phyloP scores from a whole-genome alignment of 345 rosid species.

The Arabidopsis arenosa region DNA sequence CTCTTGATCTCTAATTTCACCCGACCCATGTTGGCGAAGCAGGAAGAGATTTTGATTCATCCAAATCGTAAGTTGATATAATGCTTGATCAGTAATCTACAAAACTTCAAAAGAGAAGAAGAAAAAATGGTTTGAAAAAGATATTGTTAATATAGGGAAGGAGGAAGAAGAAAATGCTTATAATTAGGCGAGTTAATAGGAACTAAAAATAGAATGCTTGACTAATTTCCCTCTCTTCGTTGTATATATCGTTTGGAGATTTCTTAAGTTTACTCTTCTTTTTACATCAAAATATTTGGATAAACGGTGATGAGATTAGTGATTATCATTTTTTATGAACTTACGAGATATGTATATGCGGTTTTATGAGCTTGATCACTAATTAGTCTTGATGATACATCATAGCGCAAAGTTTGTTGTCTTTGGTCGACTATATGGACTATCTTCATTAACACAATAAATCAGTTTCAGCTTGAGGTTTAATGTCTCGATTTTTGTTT shows the following conservation, averaged over 20 bases:
- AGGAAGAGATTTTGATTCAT: slow-evolving; percentile 4
- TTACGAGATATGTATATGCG: too few species aligned
- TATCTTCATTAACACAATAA: slow-evolving; percentile 38
- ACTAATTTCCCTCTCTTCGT: neutral
- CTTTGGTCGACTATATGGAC: slow-evolving; percentile 61
- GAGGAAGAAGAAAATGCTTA: neutral
- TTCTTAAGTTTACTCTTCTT: neutral
- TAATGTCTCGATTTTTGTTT: slow-evolving; percentile 4
- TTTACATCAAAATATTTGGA: neutral
- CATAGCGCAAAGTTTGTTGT: slow-evolving; percentile 50
- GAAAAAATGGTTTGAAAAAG: neutral
- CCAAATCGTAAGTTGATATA: neutral
- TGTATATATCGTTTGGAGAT: neutral
- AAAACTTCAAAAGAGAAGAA: neutral
- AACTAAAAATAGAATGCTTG: slow-evolving; percentile 30
- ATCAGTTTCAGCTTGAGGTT: slow-evolving; percentile 18
- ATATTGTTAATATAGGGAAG: slow-evolving; percentile 20
- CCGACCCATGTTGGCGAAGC: slow-evolving; percentile 59
- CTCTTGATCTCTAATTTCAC: slow-evolving; percentile 78
- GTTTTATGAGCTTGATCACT: too few species aligned
- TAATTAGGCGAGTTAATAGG: slow-evolving; percentile 21
- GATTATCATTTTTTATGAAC: neutral
- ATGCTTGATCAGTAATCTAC: slow-evolving; percentile 16
- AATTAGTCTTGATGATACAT: too few species aligned
- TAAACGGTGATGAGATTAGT: neutral